Evolutionary conservation across 179 eudicot species (phyloP).

Genomic region (Silene coronaria): DNA sequence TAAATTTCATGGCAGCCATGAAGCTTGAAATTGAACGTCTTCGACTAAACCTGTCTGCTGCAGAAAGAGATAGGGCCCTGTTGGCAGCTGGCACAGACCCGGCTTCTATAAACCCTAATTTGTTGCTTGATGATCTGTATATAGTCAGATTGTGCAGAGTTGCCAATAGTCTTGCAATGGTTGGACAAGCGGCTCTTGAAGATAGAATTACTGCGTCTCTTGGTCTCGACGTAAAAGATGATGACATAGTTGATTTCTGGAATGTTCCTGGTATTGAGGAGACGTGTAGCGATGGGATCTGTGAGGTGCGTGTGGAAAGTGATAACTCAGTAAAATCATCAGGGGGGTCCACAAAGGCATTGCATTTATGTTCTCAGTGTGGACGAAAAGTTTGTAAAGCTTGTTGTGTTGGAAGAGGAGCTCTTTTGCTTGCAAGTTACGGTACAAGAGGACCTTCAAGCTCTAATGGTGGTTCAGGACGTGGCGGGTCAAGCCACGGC

Average conservation of each 20-base stretch:
- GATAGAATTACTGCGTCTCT: slow-evolving; percentile 66
- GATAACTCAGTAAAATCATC: slow-evolving; percentile 25
- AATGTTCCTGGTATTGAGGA: slow-evolving; percentile 61
- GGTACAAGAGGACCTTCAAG: slow-evolving; percentile 44
- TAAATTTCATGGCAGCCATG: slow-evolving; percentile 77
- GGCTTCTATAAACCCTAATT: slow-evolving; percentile 83
- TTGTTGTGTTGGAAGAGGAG: slow-evolving; percentile 94
- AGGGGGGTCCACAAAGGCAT: slow-evolving; percentile 32
- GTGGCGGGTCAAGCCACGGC: slow-evolving; percentile 57
- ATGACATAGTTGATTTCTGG: slow-evolving; percentile 69
- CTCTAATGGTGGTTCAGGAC: slow-evolving; percentile 44
- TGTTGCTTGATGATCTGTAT: slow-evolving; percentile 72
- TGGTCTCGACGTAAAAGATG: slow-evolving; percentile 55
- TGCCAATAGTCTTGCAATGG: slow-evolving; percentile 64
- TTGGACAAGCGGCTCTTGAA: slow-evolving; percentile 75
- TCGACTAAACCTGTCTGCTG: slow-evolving; percentile 73
- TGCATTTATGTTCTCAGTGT: slow-evolving; percentile 63
- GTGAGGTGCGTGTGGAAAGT: slow-evolving; percentile 68
- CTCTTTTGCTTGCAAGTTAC: slow-evolving; percentile 55
- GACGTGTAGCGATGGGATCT: slow-evolving; percentile 59
- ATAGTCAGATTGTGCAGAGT: slow-evolving; percentile 58
- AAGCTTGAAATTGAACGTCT: slow-evolving; percentile 90
- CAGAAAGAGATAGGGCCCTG: slow-evolving; percentile 86
- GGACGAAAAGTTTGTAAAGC: slow-evolving; percentile 67
- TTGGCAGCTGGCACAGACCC: slow-evolving; percentile 81